Evolutionary conservation across 2,329 filamentous ascomycete genomes (phyloP).

Genomic region (Ampelomyces quisqualis): DNA sequence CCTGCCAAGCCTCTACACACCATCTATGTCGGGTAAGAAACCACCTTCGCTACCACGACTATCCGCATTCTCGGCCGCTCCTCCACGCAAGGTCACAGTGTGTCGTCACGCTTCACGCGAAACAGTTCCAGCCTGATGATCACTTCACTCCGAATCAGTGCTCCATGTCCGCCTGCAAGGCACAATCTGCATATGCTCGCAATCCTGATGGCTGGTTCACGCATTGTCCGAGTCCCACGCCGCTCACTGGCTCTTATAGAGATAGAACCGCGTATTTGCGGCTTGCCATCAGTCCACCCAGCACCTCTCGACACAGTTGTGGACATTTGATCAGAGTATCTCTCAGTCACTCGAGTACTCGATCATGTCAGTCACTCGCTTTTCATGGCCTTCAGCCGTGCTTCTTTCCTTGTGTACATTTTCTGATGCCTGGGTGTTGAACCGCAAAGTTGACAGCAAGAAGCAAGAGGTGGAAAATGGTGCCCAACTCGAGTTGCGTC

Average conservation of each 20-base stretch:
- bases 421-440: constrained; percentile 21
- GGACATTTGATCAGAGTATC: constrained; percentile 29
- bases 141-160: constrained; percentile 29
- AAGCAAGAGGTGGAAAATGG: constrained; percentile 7
- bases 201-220: constrained; percentile 33
- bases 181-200: constrained; percentile 34
- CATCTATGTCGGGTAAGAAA: constrained; percentile 18
- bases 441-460: constrained; percentile 11
- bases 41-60: constrained; percentile 20
- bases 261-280: constrained; percentile 16
- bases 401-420: constrained; percentile 32
- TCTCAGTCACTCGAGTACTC: constrained; percentile 40
- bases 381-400: constrained; percentile 29
- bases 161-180: constrained; percentile 38
- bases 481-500: constrained; percentile 4
- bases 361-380: constrained; percentile 39
- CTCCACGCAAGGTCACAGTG: constrained; percentile 32
- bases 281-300: constrained; percentile 16
- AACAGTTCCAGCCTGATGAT: constrained; percentile 22
- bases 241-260: constrained; percentile 31
- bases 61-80: constrained; percentile 27
- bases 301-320: constrained; percentile 17
- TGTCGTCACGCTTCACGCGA: constrained; percentile 30
- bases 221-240: constrained; percentile 11
- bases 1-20: constrained; percentile 21